Conservation (phyloP, 1,284 basidiomycete species). For the Bjerkandera adusta region DNA sequence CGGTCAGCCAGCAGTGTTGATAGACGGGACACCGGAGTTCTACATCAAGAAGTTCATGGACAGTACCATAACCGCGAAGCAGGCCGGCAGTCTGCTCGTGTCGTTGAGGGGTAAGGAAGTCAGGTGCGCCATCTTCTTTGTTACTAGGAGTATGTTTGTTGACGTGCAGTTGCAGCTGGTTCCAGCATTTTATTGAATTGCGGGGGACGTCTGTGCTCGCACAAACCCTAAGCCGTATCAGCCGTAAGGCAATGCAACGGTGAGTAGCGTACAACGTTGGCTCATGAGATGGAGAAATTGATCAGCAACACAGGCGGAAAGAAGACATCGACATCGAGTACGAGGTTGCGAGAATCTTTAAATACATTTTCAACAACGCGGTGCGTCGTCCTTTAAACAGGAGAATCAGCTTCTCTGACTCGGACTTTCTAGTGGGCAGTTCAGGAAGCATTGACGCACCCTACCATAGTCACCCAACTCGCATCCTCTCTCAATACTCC, state of each 20-base stretch:
- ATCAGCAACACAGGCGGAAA: slow-evolving; percentile 47
- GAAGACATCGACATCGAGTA: slow-evolving; percentile 79
- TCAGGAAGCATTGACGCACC: slow-evolving; percentile 77
- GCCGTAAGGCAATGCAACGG: slow-evolving; percentile 64
- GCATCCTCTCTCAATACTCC: slow-evolving; percentile 85
- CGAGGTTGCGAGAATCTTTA: slow-evolving; percentile 88
- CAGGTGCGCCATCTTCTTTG: slow-evolving; percentile 47
- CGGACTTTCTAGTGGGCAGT: slow-evolving; percentile 59
- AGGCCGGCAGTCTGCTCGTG: slow-evolving; percentile 76
- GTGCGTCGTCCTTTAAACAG: slow-evolving; percentile 38
- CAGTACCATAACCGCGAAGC: slow-evolving; percentile 79
- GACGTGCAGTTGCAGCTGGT: slow-evolving; percentile 69
- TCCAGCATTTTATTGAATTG: slow-evolving; percentile 72
- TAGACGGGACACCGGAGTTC: slow-evolving; percentile 78
- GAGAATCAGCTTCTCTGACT: neutral
- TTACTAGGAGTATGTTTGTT: slow-evolving; percentile 7
- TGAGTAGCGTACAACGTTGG: slow-evolving; percentile 26
- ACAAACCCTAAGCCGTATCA: slow-evolving; percentile 76
- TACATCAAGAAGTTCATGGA: slow-evolving; percentile 91
- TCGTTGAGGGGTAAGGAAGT: slow-evolving; percentile 82
- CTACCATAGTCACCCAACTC: slow-evolving; percentile 80
- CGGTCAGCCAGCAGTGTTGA: slow-evolving; percentile 47
- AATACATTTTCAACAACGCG: slow-evolving; percentile 78
- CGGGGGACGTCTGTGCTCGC: slow-evolving; percentile 86
- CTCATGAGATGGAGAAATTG: neutral